A percentile compares a stretch with the other conserved stretches of the same genome.
Conservation (phyloP, 2,329 filamentous ascomycete species). For the Ceratocystis papillata region DNA sequence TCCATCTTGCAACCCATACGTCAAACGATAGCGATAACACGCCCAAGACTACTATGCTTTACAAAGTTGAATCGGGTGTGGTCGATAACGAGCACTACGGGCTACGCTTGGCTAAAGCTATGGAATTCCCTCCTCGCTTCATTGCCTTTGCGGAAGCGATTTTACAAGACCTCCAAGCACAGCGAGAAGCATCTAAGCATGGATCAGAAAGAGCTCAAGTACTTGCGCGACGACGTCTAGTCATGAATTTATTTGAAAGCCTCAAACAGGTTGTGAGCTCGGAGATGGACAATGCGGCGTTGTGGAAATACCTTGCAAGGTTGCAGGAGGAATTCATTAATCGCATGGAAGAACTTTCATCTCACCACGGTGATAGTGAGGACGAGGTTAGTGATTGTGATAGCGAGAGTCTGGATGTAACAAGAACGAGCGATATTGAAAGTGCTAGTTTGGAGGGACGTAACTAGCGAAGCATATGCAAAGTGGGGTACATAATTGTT, state of each 20-base stretch:
- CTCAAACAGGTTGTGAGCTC: conserved; percentile 57
- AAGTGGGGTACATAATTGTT: no score
- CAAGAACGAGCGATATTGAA: neutral
- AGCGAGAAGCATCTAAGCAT: conserved; percentile 47
- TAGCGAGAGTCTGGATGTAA: neutral
- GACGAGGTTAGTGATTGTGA: conserved; percentile 32
- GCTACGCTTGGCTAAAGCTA: conserved; percentile 63
- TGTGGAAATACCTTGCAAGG: conserved; percentile 53
- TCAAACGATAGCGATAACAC: conserved; percentile 38
- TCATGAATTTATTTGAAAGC: conserved; percentile 62
- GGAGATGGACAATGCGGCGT: conserved; percentile 50
- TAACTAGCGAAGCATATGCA: no score
- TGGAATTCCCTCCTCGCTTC: conserved; percentile 59
- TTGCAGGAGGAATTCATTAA: conserved; percentile 64
- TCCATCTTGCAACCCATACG: conserved; percentile 67
- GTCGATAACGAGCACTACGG: conserved; percentile 69
- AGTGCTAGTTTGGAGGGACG: no score
- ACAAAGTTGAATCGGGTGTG: conserved; percentile 64
- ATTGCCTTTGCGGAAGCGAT: conserved; percentile 58
- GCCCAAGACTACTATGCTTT: conserved; percentile 71
- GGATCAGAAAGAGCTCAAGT: conserved; percentile 48
- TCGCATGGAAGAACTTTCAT: conserved; percentile 20
- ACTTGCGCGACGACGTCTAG: conserved; percentile 56
- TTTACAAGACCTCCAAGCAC: conserved; percentile 49
- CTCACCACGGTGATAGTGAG: conserved; percentile 54